Percentiles rank a stretch among this genome's conserved stretches.
Conservation (phyloP, 148 eudicot species). For the Nepenthes gracilis region DNA sequence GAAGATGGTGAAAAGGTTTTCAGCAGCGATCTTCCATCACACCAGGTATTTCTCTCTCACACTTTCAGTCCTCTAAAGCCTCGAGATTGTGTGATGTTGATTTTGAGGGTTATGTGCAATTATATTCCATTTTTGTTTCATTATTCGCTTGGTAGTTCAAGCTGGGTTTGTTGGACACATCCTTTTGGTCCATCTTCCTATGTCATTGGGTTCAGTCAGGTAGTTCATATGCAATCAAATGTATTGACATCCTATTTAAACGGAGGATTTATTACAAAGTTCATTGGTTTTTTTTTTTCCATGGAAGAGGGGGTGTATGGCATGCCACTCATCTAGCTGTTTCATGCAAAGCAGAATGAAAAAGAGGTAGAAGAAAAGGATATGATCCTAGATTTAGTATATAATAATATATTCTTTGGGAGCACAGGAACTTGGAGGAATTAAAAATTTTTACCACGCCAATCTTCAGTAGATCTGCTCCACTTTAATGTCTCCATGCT, state of each 20-base stretch:
- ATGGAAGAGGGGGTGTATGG: neutral
- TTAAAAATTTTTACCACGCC: too few relatives aligned
- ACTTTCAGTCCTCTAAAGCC: neutral
- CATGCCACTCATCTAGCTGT: neutral
- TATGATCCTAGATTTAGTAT: neutral
- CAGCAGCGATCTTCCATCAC: conserved; percentile 62
- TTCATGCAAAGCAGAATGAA: neutral
- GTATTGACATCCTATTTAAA: too few relatives aligned
- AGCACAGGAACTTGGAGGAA: too few relatives aligned
- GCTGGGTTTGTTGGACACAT: neutral
- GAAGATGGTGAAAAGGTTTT: conserved; percentile 82
- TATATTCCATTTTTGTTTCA: neutral
- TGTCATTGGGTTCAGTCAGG: too few relatives aligned
- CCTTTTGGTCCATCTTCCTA: too few relatives aligned
- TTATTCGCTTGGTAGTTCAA: neutral
- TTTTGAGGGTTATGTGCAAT: neutral
- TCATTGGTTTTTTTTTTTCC: neutral
- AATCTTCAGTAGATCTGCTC: too few relatives aligned
- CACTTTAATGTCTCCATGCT: too few relatives aligned
- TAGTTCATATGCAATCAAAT: too few relatives aligned
- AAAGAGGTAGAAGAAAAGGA: neutral
- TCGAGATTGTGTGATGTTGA: neutral
- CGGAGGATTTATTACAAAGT: neutral
- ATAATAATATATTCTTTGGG: neutral
- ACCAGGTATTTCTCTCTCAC: conserved; percentile 49